These are phyloP conservation scores for Cercospora nicotianae DNA, from an alignment of 2,329 filamentous ascomycete genomes.

Conservation along the genomic window DNA sequence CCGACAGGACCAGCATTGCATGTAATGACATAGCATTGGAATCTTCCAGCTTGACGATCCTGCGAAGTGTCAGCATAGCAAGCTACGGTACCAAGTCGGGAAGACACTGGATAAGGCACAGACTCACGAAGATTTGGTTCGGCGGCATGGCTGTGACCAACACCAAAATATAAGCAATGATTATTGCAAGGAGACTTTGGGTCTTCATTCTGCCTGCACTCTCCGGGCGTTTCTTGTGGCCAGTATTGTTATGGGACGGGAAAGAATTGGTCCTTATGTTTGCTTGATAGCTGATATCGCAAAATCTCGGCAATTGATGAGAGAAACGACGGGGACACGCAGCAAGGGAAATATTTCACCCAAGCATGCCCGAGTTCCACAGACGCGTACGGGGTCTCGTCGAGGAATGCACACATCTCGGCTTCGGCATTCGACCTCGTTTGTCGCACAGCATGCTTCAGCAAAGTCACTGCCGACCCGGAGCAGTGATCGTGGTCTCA, in stretches of 20 bases:
- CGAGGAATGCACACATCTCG: background rate
- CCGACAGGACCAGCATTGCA: background rate
- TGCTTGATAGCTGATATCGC: background rate
- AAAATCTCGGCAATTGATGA: background rate
- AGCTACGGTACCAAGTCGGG: too few species aligned
- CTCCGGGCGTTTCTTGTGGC: background rate
- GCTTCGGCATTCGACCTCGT: background rate
- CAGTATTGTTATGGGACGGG: too few species aligned
- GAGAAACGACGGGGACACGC: background rate
- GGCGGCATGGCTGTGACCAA: background rate
- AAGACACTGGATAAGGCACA: background rate
- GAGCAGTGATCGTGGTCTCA: background rate
- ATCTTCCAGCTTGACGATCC: slow-evolving; percentile 2
- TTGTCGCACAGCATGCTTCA: background rate
- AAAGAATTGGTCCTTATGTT: too few species aligned
- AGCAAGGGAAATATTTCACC: background rate
- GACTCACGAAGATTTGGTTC: background rate
- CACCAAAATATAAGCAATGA: background rate
- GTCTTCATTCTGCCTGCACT: background rate
- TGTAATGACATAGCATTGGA: slow-evolving; percentile 8
- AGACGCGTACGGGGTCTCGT: background rate
- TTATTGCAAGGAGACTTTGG: background rate
- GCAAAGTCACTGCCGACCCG: background rate
- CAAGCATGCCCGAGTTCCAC: background rate
- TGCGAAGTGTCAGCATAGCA: background rate